Percentiles rank a stretch among this genome's conserved stretches.
Evolutionary conservation across 208 protist genomes (phyloP).

Genomic region (Crithidia bombi): DNA sequence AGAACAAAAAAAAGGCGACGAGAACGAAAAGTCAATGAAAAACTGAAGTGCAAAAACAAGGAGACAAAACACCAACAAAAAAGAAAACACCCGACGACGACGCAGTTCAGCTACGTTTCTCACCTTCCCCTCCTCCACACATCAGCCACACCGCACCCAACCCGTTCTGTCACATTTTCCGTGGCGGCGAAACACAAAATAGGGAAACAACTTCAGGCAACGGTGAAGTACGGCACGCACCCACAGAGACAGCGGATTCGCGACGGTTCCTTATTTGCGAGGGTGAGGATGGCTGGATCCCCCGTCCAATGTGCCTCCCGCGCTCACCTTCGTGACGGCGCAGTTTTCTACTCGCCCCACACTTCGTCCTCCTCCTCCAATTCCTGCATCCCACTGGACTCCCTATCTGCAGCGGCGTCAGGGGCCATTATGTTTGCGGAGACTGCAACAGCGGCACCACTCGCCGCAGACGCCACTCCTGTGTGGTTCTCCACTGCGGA

Average conservation of each 20-base stretch:
- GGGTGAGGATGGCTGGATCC: too few species aligned
- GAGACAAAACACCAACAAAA: neutral
- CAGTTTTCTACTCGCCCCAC: conserved; percentile 14
- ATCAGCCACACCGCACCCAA: too few species aligned
- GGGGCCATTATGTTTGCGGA: neutral
- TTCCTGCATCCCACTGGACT: conserved; percentile 13
- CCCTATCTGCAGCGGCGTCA: neutral
- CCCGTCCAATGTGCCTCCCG: too few species aligned
- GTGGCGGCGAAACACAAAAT: neutral
- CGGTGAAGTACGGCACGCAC: neutral
- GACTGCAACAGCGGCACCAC: neutral
- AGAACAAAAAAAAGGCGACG: neutral
- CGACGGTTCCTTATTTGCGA: too few species aligned
- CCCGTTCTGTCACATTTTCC: too few species aligned
- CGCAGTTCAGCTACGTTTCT: too few species aligned
- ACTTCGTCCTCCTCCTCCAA: conserved; percentile 10
- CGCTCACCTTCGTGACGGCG: neutral
- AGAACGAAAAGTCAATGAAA: conserved; percentile 1
- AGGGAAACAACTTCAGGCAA: neutral
- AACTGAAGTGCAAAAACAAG: neutral
- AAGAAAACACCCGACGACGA: neutral
- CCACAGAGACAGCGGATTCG: too few species aligned
- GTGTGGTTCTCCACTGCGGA: neutral
- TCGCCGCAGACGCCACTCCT: neutral
- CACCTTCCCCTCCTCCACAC: too few species aligned